phyloP scores from a whole-genome alignment of 257 asterid species.

The Nicotiana tomentosiformis region DNA sequence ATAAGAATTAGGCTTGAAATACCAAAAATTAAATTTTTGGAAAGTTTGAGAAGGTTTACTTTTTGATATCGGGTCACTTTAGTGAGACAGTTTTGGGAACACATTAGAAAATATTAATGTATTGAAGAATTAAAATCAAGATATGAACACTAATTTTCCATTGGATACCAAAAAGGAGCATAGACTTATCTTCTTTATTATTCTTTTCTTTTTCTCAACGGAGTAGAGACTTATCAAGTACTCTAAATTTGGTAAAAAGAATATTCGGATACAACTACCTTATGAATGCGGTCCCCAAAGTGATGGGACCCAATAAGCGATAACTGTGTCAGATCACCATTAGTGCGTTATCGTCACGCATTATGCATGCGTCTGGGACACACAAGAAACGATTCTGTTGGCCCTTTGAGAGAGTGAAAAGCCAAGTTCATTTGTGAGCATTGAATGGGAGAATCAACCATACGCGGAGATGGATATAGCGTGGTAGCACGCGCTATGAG shows the following conservation, averaged over 20 bases:
- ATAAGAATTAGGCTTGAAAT: no score
- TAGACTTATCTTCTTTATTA: background rate
- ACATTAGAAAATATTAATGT: no score
- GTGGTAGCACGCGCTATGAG: background rate
- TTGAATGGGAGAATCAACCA: background rate
- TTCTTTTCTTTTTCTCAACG: background rate
- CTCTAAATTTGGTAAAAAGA: background rate
- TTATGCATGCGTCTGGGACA: background rate
- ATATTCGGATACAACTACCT: background rate
- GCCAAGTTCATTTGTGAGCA: background rate
- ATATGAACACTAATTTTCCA: no score
- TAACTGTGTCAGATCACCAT: background rate
- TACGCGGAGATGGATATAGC: background rate
- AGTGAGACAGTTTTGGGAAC: no score
- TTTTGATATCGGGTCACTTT: no score
- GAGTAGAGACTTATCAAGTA: background rate
- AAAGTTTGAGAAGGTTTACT: no score
- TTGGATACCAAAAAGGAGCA: no score
- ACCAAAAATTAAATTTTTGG: no score
- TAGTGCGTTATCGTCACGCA: background rate
- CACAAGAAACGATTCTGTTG: background rate
- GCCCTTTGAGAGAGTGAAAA: background rate
- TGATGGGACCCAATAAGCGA: background rate
- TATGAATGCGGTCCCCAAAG: background rate
- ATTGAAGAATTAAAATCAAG: no score